Evolutionary conservation across 2,329 filamentous ascomycete species (phyloP).

Genomic region (Cytospora chrysosperma): DNA sequence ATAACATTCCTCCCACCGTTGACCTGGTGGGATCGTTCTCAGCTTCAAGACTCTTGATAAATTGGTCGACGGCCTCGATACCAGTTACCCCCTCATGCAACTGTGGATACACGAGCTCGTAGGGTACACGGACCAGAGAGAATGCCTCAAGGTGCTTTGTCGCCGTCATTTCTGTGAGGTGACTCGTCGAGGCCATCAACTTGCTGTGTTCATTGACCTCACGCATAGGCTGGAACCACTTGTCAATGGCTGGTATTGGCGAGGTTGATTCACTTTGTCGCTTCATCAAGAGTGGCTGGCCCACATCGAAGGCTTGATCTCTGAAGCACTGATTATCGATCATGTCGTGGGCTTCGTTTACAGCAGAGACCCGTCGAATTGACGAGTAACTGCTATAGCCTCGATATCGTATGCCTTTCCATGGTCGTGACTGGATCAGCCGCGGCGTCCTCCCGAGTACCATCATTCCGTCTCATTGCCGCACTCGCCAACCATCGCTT

Average conservation of each 20-base stretch:
- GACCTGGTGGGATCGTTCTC: background rate
- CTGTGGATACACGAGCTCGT: slow-evolving; percentile 23
- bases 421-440: background rate
- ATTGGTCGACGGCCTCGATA: background rate
- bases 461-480: background rate
- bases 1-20: slow-evolving; percentile 1
- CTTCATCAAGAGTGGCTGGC: slow-evolving; percentile 19
- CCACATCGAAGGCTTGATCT: slow-evolving; percentile 3
- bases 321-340: background rate
- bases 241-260: slow-evolving; percentile 11
- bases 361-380: background rate
- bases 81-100: background rate
- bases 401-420: background rate
- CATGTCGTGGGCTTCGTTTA: slow-evolving; percentile 1
- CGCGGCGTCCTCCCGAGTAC: background rate
- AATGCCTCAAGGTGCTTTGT: slow-evolving; percentile 13
- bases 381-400: background rate
- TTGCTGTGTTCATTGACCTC: background rate
- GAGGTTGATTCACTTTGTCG: background rate
- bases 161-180: background rate
- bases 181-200: background rate
- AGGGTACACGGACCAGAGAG: slow-evolving; percentile 6
- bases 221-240: slow-evolving; percentile 14
- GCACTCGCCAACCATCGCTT: background rate
- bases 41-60: slow-evolving; percentile 8